Percentiles rank a stretch among this genome's conserved stretches.
Conservation (phyloP, 2,329 filamentous ascomycete genomes). For the Colletotrichum siamense region DNA sequence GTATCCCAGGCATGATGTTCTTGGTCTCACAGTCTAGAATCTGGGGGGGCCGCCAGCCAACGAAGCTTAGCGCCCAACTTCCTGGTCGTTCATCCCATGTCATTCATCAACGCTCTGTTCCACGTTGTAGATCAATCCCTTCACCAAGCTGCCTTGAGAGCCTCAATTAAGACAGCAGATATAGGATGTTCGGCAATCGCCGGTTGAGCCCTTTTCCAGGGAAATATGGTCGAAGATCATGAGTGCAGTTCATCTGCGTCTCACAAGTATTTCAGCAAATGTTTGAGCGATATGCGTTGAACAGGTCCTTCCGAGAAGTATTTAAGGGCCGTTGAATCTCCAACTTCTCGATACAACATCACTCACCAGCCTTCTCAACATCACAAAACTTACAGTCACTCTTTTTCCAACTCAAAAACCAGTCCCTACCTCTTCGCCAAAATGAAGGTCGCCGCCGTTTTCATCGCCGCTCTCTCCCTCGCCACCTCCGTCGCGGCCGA, state of each 20-base stretch:
- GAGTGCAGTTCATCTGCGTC: neutral
- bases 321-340: neutral
- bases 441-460: neutral
- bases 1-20: neutral
- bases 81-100: neutral
- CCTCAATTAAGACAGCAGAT: neutral
- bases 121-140: neutral
- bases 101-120: neutral
- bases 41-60: neutral
- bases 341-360: neutral
- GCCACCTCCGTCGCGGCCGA: neutral
- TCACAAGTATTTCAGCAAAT: neutral
- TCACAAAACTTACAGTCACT: neutral
- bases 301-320: neutral
- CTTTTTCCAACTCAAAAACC: neutral
- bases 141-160: neutral
- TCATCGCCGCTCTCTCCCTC: neutral
- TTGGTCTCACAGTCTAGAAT: neutral
- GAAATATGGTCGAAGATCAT: neutral
- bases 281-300: neutral
- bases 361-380: neutral
- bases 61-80: neutral
- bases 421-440: neutral
- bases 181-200: neutral
- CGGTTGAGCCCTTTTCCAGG: neutral